Evolutionary conservation across 1,284 basidiomycete species (phyloP), one percentile per base, ranked within the genome.

Genomic region (Ceratobasidium sp.): DNA sequence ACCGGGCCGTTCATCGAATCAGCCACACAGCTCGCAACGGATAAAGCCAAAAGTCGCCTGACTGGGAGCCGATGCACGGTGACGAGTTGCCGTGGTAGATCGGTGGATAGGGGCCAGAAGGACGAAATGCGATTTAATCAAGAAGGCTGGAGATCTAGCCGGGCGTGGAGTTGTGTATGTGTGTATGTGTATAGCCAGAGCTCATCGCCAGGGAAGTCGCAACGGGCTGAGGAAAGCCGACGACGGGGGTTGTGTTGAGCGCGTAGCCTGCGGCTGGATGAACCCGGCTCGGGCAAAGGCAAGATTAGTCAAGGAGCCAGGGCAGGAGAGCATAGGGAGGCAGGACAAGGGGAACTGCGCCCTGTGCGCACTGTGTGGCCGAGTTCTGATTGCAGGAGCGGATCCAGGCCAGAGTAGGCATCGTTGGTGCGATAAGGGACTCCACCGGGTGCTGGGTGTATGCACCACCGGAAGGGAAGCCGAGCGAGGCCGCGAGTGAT

Each of bases 331-430:
- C n/a, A 43, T 34, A 16, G 23, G 43, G 45, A 18, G 46, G 61
- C 43, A 64, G 61, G 46, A 64, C 48, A 48, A 64, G 61, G n/a
- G 59, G 59, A 36, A 61, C 59, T 61, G 59, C 39, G 43, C 59
- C 28, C 26, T n/a, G 23, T 16, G 26, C 59, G 59, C 59, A 61
- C 59, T 23, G 43, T 6, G 23, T 26, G 41, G 59, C 45, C 59
- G 30, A 26, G n/a, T 39, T 59, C 43, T 46, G 41, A 46, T 45
- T 5, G 26, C 57, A 61, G 59, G 59, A 3, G 59, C 59, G 59
- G 59, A 61, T 61, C 41, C 59, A 61, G 59, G 41, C 28, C 59
- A 32, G 23, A 61, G n/a, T 61, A n/a, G 59, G 59, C 14, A 60
- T 28, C 2, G 4, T 39, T 39, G 32, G 55, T 5, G 55, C 41